Evolutionary conservation across 1,284 basidiomycete genomes (phyloP).

Genomic region (Sporisorium sorghi): DNA sequence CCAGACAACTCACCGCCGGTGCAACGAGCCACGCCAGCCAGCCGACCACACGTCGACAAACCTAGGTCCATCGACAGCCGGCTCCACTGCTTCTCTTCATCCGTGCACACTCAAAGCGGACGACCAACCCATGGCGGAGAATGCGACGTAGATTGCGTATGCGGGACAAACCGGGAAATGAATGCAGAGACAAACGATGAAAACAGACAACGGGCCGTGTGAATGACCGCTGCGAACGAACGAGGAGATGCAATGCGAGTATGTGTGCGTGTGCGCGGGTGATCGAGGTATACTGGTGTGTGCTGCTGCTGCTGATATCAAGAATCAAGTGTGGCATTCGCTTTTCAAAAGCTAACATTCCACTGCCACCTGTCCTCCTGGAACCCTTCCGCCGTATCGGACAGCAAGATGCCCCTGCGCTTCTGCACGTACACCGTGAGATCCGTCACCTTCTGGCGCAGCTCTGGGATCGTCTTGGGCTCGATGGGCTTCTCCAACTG

Average conservation of each 20-base stretch:
- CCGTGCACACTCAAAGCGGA: too few relatives aligned
- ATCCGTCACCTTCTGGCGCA: slow-evolving; percentile 93
- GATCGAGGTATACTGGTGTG: background rate
- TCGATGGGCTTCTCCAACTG: slow-evolving; percentile 91
- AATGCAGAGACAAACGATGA: background rate
- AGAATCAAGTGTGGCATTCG: too few relatives aligned
- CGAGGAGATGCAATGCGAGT: background rate
- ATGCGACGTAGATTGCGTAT: slow-evolving; percentile 12
- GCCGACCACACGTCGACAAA: too few relatives aligned
- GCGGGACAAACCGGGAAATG: too few relatives aligned
- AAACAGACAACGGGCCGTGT: background rate
- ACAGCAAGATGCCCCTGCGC: slow-evolving; percentile 90
- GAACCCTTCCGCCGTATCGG: slow-evolving; percentile 92
- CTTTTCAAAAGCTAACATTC: slow-evolving; percentile 54
- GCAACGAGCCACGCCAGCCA: too few relatives aligned
- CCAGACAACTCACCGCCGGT: too few relatives aligned
- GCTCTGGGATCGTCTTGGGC: slow-evolving; percentile 80
- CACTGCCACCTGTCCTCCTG: slow-evolving; percentile 78
- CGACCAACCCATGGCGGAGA: too few relatives aligned
- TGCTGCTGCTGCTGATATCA: background rate
- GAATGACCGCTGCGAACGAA: too few relatives aligned
- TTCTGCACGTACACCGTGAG: slow-evolving; percentile 85
- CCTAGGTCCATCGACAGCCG: too few relatives aligned
- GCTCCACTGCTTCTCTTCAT: too few relatives aligned
- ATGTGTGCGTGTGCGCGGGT: too few relatives aligned